A percentile compares a stretch with the other conserved stretches of the same genome.
Conservation (phyloP, 73 alveolate species). For the Paramecium pentaurelia region DNA sequence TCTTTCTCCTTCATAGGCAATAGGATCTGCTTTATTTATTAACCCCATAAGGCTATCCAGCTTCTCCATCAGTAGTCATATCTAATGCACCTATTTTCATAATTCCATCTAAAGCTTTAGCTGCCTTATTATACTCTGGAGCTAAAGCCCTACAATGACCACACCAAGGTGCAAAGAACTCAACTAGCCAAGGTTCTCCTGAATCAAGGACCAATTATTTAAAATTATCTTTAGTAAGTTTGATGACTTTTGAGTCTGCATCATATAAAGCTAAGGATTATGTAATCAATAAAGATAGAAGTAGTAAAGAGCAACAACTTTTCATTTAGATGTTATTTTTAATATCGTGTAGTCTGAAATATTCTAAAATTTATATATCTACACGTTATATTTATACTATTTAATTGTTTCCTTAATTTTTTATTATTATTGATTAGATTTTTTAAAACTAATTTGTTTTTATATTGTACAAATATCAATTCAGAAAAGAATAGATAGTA, state of each 20-base stretch:
- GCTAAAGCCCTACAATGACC: constrained; percentile 92
- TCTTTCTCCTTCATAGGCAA: constrained; percentile 74
- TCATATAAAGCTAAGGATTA: neutral
- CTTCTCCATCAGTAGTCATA: constrained; percentile 61
- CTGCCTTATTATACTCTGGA: constrained; percentile 94
- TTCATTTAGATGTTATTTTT: neutral
- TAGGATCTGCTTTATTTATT: constrained; percentile 69
- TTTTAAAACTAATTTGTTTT: neutral
- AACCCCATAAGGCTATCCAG: constrained; percentile 75
- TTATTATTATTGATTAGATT: neutral
- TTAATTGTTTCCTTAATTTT: neutral
- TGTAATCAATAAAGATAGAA: neutral
- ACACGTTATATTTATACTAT: neutral
- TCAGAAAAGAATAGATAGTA: neutral
- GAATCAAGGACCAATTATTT: constrained; percentile 72
- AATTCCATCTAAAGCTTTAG: constrained; percentile 84
- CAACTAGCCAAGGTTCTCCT: constrained; percentile 83
- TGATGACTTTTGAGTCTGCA: constrained; percentile 75
- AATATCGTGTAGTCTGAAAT: neutral
- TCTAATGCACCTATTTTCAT: constrained; percentile 93
- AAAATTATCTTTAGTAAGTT: constrained; percentile 83
- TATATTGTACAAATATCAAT: neutral
- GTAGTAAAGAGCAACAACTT: neutral
- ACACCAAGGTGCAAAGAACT: constrained; percentile 89
- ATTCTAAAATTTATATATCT: neutral